phyloP scores from a whole-genome alignment of 148 eudicot species.

The Rhododendron kiyosumense region DNA sequence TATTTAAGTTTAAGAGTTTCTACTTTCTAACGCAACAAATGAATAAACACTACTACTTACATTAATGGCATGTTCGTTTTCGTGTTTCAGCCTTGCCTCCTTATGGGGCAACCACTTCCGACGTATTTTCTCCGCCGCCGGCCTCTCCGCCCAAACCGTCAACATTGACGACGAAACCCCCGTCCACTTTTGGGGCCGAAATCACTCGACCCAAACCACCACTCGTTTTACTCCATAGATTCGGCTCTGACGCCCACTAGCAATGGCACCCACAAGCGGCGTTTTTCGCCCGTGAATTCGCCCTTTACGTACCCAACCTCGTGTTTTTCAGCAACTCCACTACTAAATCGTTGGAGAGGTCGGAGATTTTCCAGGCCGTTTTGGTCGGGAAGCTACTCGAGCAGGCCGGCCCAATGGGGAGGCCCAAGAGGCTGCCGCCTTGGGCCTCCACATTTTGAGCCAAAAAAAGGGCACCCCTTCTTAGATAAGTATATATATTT shows the following conservation, averaged over 20 bases:
- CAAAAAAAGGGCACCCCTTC: too few species aligned
- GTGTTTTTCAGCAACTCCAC: constrained; percentile 47
- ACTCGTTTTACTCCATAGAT: constrained; percentile 43
- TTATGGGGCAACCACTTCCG: constrained; percentile 26
- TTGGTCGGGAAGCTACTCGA: constrained; percentile 29
- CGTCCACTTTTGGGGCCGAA: constrained; percentile 46
- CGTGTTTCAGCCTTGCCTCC: constrained; percentile 35
- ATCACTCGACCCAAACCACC: constrained; percentile 16
- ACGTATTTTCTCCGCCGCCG: constrained; percentile 27
- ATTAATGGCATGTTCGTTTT: too few species aligned
- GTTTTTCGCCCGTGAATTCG: constrained; percentile 30
- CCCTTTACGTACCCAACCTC: constrained; percentile 40
- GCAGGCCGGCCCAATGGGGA: too few species aligned
- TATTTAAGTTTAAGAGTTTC: too few species aligned
- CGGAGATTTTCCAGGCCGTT: constrained; percentile 49
- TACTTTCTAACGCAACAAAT: too few species aligned
- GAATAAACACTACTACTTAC: too few species aligned
- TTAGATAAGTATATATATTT: too few species aligned
- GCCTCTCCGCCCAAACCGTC: constrained; percentile 24
- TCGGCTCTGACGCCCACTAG: constrained; percentile 48
- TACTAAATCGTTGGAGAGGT: constrained; percentile 26
- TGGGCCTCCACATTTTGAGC: too few species aligned
- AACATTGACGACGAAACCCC: constrained; percentile 33
- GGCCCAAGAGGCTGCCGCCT: too few species aligned
- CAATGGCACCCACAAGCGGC: constrained; percentile 44